Percentiles rank a stretch among this genome's conserved stretches.
These are phyloP conservation scores for Amborella trichopoda DNA, from an alignment of 164 flowering plant species.

Conservation along the genomic window DNA sequence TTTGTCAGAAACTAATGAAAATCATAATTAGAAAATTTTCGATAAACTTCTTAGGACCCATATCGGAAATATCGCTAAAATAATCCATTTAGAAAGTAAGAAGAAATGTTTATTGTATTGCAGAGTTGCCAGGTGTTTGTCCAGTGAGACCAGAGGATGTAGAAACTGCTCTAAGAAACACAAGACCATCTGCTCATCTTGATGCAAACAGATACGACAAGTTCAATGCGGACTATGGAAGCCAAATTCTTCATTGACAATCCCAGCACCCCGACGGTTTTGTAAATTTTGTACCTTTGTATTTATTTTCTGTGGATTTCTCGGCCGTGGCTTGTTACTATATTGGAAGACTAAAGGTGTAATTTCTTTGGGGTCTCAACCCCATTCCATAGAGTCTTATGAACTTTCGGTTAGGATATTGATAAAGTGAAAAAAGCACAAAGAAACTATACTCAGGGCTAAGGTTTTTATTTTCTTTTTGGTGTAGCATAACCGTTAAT, in stretches of 20 bases:
- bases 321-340: neutral
- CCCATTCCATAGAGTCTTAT: no score
- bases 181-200: conserved; percentile 97
- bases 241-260: conserved; percentile 61
- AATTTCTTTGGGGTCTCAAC: no score
- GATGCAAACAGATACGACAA: conserved; percentile 80
- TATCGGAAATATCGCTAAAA: no score
- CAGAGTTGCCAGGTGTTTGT: conserved; percentile 44
- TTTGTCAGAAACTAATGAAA: no score
- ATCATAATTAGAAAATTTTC: no score
- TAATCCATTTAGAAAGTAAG: neutral
- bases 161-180: conserved; percentile 70
- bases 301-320: neutral
- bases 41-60: no score
- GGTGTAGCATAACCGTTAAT: no score
- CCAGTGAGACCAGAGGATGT: conserved; percentile 62
- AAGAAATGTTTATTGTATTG: neutral
- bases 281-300: neutral
- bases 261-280: neutral
- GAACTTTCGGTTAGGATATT: no score
- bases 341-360: no score
- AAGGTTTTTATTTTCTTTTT: no score
- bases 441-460: no score
- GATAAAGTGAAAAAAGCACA: no score
- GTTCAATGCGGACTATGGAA: conserved; percentile 89